Base-by-base conservation (phyloP, 192 early-diverging fungal genomes). In the Powellomyces hirtus region DNA sequence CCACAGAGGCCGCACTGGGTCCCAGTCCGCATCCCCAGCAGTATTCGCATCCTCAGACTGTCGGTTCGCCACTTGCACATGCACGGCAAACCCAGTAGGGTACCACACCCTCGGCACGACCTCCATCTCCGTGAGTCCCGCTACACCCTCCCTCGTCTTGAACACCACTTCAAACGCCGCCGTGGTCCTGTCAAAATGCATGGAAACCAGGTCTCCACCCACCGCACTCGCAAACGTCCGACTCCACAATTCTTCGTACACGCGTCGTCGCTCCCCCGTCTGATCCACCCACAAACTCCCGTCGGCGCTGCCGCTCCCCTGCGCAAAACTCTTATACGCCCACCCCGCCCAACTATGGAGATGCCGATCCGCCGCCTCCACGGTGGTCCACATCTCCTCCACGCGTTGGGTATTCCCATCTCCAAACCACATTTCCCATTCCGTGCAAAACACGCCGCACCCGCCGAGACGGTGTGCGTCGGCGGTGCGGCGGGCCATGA, bases 271-370 rank as follows among this genome's bases (percentile, higher is more conserved):
- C 0, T 52, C 5, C 8, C 60, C 69, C 5, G 60, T 51, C 26
- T 2, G 6, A 8, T 68, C 66, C 20, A 31, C 61, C 27, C 62
- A 71, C 36, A 71, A 16, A 29, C 33, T 38, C 46, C 60, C 59
- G 35, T 71, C 69, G 11, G 60, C 42, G 60, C 60, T 63, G 36
- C 33, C 30, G 6, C 5, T n/a, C 7, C 60, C 60, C 37, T 71
- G 69, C 13, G 69, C 69, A 33, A 71, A 71, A 7, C 60, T 38
- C 52, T 86, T 80, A 40, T 86, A 86, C 0, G 82, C 68, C 82
- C 82, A 86, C 5, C 82, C 84, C 51, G 75, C 74, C 85, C 85
- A 86, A 26, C 76, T 77, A 34, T 77, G 72, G 66, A 79, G 71
- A 59, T 81, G 79, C 14, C 52, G 33, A 42, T 84, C 84, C 6